Percentiles rank a stretch among this genome's conserved stretches.
Evolutionary conservation across 768 basidiomycete species (phyloP).

Genomic region (Suillus hirtellus): DNA sequence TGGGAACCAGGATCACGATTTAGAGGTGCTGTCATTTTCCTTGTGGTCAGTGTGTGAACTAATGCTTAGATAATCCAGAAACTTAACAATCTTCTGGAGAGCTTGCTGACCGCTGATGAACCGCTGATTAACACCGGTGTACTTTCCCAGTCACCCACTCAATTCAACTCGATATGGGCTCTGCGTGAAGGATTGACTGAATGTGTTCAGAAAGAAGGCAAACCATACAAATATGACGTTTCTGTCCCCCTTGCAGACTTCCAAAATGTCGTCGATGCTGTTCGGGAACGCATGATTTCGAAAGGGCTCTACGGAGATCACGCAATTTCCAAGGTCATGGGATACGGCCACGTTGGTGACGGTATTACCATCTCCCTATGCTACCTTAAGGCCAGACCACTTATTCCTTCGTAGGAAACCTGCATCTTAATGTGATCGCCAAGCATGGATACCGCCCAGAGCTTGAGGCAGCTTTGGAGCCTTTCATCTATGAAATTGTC

Average conservation of each 20-base stretch:
- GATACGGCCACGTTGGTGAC: constrained; percentile 97
- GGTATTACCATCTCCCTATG: constrained; percentile 48
- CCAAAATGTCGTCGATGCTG: constrained; percentile 82
- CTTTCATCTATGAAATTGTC: constrained; percentile 92
- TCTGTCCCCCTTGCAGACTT: constrained; percentile 86
- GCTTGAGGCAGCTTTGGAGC: constrained; percentile 86
- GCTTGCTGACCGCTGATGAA: constrained; percentile 68
- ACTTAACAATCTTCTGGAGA: constrained; percentile 75
- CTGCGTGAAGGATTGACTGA: constrained; percentile 92
- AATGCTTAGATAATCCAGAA: constrained; percentile 55
- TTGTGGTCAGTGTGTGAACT: constrained; percentile 9
- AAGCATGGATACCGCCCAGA: constrained; percentile 73
- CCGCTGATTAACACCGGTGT: constrained; percentile 88
- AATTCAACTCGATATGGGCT: constrained; percentile 89
- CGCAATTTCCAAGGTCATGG: constrained; percentile 82
- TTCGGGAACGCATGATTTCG: constrained; percentile 67
- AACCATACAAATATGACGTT: constrained; percentile 96
- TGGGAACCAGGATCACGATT: constrained; percentile 88
- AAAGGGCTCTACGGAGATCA: constrained; percentile 70
- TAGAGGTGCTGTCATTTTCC: constrained; percentile 58
- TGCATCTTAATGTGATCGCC: constrained; percentile 91
- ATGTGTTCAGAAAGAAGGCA: constrained; percentile 90
- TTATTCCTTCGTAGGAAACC: constrained; percentile 59
- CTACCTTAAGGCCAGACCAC: constrained; percentile 9
- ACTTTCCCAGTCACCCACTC: constrained; percentile 85